phyloP scores from a whole-genome alignment of 257 asterid species.

The Nicotiana knightiana region DNA sequence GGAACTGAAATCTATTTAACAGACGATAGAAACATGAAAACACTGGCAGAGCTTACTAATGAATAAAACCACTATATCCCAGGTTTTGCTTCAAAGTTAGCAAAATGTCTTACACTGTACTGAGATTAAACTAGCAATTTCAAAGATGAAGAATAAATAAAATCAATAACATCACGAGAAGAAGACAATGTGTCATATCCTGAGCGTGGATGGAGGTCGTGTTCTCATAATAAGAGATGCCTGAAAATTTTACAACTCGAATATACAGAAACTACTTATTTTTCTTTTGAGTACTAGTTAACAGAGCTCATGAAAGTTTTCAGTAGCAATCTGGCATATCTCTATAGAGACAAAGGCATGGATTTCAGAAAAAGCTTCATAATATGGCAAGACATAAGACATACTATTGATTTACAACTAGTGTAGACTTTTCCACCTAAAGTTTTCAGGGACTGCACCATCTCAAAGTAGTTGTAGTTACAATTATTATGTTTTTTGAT shows the following conservation, averaged over 20 bases:
- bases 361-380: neutral
- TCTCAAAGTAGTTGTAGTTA: neutral
- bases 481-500: neutral
- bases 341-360: neutral
- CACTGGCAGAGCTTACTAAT: neutral
- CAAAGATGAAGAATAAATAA: neutral
- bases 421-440: neutral
- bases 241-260: neutral
- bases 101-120: neutral
- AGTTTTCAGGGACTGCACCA: neutral
- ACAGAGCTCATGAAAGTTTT: neutral
- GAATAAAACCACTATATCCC: neutral
- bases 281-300: neutral
- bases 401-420: neutral
- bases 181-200: neutral
- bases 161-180: neutral
- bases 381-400: neutral
- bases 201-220: neutral
- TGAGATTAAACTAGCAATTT: neutral
- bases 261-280: neutral
- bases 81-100: neutral
- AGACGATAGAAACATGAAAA: neutral
- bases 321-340: neutral
- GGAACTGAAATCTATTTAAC: neutral
- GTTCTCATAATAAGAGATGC: neutral